Base-by-base conservation (phyloP, 2,329 filamentous ascomycete species). In the Ceratocystis variospora region DNA sequence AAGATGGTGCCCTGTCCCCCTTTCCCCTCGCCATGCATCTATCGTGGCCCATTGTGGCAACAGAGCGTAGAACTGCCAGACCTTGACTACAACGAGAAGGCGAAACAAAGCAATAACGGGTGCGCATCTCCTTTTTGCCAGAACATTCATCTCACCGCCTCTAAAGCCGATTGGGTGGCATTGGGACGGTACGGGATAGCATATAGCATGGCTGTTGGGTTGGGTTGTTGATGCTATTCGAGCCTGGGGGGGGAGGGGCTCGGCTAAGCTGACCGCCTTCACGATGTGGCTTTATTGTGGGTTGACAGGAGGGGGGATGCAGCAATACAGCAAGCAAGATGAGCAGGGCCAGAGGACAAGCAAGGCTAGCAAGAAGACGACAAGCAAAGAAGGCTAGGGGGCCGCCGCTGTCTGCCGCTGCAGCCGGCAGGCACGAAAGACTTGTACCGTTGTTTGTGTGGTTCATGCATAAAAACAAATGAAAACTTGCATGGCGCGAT, bases 391-490 rank as follows among this genome's bases (percentile, higher is more conserved):
- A 12, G 37, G 10, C 37, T 12, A 41, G 10, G 37, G 37, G 37
- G 37, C 10, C 37, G 3, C 37, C 33, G 33, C 7, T 37, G 33
- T 37, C 33, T 37, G 33, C 33, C 37, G 37, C 10, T 41, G 37
- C 37, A 12, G 37, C 37, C 37, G 10, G 17, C 46, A 31, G 10
- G 53, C 53, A 15, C 10, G 25, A 57, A 28, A 17, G 10, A 50
- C 46, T 7, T n/a, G 10, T 15, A 57, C 53, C 8, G 53, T 22
- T 50, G n/a, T 19, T 22, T 50, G n/a, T 19, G 46, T 50, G 19
- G 25, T 57, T 57, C 53, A 57, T 57, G 53, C 53, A 57, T 57
- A 17, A 57, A 3, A 57, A 22, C 53, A 57, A 57, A 57, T 57
- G 17, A 57, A 31, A 57, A 41, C 37, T 41, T 28, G 53, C 10